Evolutionary conservation across 169 alveolate genomes (phyloP).

Genomic region (Blepharisma undulans): DNA sequence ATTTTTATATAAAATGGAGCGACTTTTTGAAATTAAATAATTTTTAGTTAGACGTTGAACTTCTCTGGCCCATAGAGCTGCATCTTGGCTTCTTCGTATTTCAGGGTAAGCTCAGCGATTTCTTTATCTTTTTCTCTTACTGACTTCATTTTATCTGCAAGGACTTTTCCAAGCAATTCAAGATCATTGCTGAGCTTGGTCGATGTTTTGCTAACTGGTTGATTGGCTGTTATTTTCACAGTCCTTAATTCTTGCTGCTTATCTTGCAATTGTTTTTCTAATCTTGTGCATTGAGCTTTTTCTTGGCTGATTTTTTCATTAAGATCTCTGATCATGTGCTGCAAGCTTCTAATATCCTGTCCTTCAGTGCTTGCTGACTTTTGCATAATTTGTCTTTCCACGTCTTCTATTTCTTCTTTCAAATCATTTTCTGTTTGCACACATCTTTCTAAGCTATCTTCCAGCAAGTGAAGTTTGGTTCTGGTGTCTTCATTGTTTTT

Average conservation of each 20-base stretch:
- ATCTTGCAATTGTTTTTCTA: neutral
- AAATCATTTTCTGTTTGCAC: neutral
- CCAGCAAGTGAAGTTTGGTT: neutral
- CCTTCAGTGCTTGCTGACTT: neutral
- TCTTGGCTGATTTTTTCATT: neutral
- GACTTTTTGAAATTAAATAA: neutral
- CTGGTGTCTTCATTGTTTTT: constrained; percentile 6
- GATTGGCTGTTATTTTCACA: neutral
- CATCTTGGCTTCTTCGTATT: neutral
- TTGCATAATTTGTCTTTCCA: neutral
- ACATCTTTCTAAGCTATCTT: constrained; percentile 8
- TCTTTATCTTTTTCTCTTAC: neutral
- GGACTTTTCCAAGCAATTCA: constrained; percentile 10
- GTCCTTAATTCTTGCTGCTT: neutral
- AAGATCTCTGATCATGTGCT: neutral
- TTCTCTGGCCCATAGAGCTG: neutral
- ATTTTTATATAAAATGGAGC: neutral
- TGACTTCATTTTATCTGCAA: neutral
- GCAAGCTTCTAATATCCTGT: neutral
- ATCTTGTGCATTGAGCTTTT: neutral
- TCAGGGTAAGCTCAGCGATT: constrained; percentile 2
- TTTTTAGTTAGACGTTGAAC: neutral
- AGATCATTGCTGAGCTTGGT: constrained; percentile 11
- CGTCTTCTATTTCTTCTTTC: neutral
- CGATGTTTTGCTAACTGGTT: neutral